Percentiles rank a stretch among this genome's conserved stretches.
phyloP scores from a whole-genome alignment of 805 yeast genomes.

The Candida ovalis region DNA sequence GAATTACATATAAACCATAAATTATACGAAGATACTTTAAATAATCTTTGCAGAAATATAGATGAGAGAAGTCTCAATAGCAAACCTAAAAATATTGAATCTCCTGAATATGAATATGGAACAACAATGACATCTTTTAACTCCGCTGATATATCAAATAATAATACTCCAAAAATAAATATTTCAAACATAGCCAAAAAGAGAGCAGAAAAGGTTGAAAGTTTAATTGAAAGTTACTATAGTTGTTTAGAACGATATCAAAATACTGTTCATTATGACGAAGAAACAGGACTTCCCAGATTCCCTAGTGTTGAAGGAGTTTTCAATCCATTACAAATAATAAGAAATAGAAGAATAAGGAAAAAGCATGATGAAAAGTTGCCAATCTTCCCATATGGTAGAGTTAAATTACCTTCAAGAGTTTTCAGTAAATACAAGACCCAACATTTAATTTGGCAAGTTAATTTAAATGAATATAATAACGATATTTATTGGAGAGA shows the following conservation, averaged over 20 bases:
- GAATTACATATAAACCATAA: slow-evolving; percentile 40
- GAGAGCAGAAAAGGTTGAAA: slow-evolving; percentile 48
- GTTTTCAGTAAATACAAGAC: slow-evolving; percentile 49
- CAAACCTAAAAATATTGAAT: neutral
- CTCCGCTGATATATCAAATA: neutral
- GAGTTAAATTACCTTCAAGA: slow-evolving; percentile 61
- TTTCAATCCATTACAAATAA: slow-evolving; percentile 80
- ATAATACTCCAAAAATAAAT: neutral
- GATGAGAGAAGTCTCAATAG: neutral
- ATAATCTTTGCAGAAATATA: slow-evolving; percentile 4
- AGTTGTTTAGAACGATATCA: slow-evolving; percentile 41
- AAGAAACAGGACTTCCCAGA: slow-evolving; percentile 10
- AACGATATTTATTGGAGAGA: slow-evolving; percentile 58
- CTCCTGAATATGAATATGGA: neutral
- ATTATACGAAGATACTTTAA: slow-evolving; percentile 10
- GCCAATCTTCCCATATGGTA: slow-evolving; percentile 40
- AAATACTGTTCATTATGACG: slow-evolving; percentile 25
- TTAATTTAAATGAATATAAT: slow-evolving; percentile 54
- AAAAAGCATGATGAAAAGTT: slow-evolving; percentile 48
- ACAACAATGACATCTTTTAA: neutral
- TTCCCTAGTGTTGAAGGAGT: slow-evolving; percentile 59
- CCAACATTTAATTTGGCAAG: slow-evolving; percentile 56
- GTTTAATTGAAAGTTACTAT: slow-evolving; percentile 48
- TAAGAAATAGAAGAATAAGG: slow-evolving; percentile 64
- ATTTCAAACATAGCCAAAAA: slow-evolving; percentile 37